Evolutionary conservation across 2,329 filamentous ascomycete species (phyloP), one percentile per base, ranked within the genome.

Genomic region (Aspergillus brasiliensis): DNA sequence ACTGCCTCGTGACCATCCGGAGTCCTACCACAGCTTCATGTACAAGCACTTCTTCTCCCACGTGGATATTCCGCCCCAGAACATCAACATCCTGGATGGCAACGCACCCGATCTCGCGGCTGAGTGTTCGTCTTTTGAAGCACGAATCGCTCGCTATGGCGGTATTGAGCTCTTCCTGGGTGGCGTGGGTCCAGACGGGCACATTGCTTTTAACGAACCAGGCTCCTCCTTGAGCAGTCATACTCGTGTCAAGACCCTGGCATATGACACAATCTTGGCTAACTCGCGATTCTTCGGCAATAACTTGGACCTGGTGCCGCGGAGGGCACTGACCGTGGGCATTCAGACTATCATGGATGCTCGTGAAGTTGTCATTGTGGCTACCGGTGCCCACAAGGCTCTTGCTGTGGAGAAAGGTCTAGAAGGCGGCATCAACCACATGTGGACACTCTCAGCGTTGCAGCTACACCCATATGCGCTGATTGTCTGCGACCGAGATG

Each of bases 11-110:
- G 90, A 93, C 69, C 91, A 96, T 74, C 88, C 91, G 11, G 88
- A 95, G 75, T 92, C 88, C 70, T 96, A 96, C 78, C 91, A 96
- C 80, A 91, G 88, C 65, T 96, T 95, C 81, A 95, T 96, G 91
- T 96, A 92, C 85, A 91, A 90, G 78, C 84, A 95, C 79, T 92
- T 96, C 82, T 96, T 96, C 82, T 91, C 89, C 46, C 91, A 88
- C 65, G 88, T 95, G 68, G 91, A 96, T 72, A 88, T 95, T 67
- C 85, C 88, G 65, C 91, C 91, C 5, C 84, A 85, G 71, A 93
- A 94, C 74, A 91, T 95, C 73, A 88, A 96, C 78, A 92, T 95
- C 70, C 84, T 94, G 40, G 86, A 94, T 72, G 91, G 91, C 70
- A 94, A 93, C 72, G 90, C 91, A 0, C 78, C 84, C 13, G 90